These are phyloP conservation scores for Coprinopsis cinerea DNA, from an alignment of 768 basidiomycete genomes.

Conservation along the genomic window DNA sequence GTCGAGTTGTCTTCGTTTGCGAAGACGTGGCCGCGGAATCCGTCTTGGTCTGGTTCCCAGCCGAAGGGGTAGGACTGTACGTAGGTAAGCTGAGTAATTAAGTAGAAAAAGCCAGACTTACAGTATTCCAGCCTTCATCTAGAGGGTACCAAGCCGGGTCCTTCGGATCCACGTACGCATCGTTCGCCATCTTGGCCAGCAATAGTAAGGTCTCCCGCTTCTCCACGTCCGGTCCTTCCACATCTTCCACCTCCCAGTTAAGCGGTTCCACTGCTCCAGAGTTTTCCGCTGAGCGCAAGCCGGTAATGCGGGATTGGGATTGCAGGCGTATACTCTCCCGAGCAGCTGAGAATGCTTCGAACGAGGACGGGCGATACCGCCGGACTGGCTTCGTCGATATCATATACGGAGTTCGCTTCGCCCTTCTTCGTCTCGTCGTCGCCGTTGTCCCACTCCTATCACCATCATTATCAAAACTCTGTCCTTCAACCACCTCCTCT, in stretches of 20 bases:
- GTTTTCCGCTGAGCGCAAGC: conserved; percentile 29
- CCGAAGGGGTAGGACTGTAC: conserved; percentile 75
- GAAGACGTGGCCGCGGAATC: conserved; percentile 89
- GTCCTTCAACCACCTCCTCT: conserved; percentile 13
- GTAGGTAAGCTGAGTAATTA: neutral
- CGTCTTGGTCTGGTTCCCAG: conserved; percentile 85
- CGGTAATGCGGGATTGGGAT: conserved; percentile 29
- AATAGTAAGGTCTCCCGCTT: conserved; percentile 68
- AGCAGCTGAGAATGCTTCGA: conserved; percentile 25
- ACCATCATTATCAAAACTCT: too few species aligned
- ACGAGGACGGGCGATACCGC: conserved; percentile 44
- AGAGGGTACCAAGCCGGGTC: conserved; percentile 77
- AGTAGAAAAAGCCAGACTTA: conserved; percentile 21
- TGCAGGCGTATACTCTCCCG: neutral
- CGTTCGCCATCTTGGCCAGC: conserved; percentile 93
- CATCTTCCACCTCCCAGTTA: conserved; percentile 72
- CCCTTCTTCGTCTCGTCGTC: too few species aligned
- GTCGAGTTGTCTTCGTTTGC: conserved; percentile 79
- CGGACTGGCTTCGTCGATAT: conserved; percentile 32
- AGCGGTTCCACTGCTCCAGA: conserved; percentile 36
- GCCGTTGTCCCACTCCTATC: too few species aligned
- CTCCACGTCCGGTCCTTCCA: conserved; percentile 70
- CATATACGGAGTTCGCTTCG: conserved; percentile 27
- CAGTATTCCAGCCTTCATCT: conserved; percentile 55
- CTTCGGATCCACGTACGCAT: conserved; percentile 71